These are phyloP conservation scores for Millerozyma acaciae DNA, from an alignment of 805 yeast genomes.

Conservation along the genomic window DNA sequence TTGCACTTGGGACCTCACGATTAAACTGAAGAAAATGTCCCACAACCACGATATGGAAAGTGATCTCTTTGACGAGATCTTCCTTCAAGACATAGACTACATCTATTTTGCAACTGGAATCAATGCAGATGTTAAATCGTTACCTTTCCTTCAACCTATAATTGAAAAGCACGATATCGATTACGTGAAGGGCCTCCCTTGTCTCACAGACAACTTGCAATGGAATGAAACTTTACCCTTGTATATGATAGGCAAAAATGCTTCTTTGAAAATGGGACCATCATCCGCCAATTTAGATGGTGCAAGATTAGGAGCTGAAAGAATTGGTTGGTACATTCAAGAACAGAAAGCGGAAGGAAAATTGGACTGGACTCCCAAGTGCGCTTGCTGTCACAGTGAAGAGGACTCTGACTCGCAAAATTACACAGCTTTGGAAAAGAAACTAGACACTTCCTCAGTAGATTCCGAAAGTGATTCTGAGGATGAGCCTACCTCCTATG, in stretches of 20 bases:
- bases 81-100: constrained; percentile 25
- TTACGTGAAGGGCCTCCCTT: constrained; percentile 36
- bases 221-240: constrained; percentile 39
- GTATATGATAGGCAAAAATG: constrained; percentile 41
- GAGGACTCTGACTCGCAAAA: neutral
- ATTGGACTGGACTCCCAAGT: constrained; percentile 8
- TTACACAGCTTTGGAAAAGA: constrained; percentile 2
- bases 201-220: constrained; percentile 41
- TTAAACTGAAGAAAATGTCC: constrained; percentile 3
- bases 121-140: constrained; percentile 21
- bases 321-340: constrained; percentile 38
- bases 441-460: constrained; percentile 1
- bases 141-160: constrained; percentile 29
- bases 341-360: constrained; percentile 12
- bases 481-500: constrained; percentile 8
- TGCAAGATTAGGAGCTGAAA: constrained; percentile 42
- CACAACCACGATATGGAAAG: constrained; percentile 1
- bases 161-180: constrained; percentile 25
- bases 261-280: constrained; percentile 41
- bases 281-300: constrained; percentile 46
- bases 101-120: constrained; percentile 43
- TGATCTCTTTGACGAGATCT: neutral
- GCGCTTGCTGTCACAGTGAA: constrained; percentile 2
- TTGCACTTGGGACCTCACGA: constrained; percentile 21
- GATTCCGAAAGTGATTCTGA: constrained; percentile 6